Evolutionary conservation across 2,329 filamentous ascomycete genomes (phyloP).

Genomic region (Penicillium sp.): DNA sequence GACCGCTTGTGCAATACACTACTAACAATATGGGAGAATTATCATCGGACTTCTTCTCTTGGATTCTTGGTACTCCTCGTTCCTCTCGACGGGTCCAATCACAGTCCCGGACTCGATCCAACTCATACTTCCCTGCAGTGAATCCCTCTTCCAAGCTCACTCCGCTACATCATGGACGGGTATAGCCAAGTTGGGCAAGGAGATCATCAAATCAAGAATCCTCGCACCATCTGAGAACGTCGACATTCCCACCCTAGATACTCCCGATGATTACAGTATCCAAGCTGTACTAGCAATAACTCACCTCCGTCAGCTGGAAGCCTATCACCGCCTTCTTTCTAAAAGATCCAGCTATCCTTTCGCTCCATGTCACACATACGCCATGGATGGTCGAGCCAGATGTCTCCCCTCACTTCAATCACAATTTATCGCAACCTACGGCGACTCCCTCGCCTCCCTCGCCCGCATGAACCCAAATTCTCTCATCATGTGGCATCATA

Average conservation of each 20-base stretch:
- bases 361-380: slow-evolving; percentile 46
- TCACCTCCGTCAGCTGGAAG: slow-evolving; percentile 43
- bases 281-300: slow-evolving; percentile 40
- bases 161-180: slow-evolving; percentile 38
- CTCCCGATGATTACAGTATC: slow-evolving; percentile 36
- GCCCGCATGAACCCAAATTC: slow-evolving; percentile 49
- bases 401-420: slow-evolving; percentile 35
- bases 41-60: slow-evolving; percentile 47
- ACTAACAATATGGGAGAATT: slow-evolving; percentile 28
- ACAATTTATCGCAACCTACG: slow-evolving; percentile 36
- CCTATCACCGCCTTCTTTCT: slow-evolving; percentile 43
- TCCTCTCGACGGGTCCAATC: slow-evolving; percentile 47
- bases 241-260: slow-evolving; percentile 33
- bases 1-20: not conserved
- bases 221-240: slow-evolving; percentile 37
- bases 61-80: slow-evolving; percentile 50
- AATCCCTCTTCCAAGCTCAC: slow-evolving; percentile 45
- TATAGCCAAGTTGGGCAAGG: slow-evolving; percentile 35
- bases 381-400: slow-evolving; percentile 47
- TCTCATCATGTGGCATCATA: slow-evolving; percentile 51
- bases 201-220: slow-evolving; percentile 33
- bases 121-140: slow-evolving; percentile 46
- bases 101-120: slow-evolving; percentile 47
- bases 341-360: slow-evolving; percentile 40
- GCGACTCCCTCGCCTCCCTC: slow-evolving; percentile 42